Percentiles rank a stretch among this genome's conserved stretches.
Evolutionary conservation across 176 grass and related monocot genomes (phyloP).

Genomic region (Oryza punctata): DNA sequence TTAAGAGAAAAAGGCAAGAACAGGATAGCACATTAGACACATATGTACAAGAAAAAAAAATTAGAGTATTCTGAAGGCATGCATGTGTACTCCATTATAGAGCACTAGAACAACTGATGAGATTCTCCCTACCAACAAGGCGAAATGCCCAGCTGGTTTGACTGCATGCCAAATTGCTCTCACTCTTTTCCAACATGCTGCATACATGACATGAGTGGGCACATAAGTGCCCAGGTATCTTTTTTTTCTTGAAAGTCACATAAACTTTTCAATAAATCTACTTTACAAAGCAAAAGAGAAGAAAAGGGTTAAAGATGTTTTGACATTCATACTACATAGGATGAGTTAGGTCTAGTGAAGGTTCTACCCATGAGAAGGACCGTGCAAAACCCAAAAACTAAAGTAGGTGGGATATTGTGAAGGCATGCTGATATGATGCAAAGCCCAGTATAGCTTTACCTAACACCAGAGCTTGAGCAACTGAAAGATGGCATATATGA

Average conservation of each 20-base stretch:
- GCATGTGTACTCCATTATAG: conserved; percentile 45
- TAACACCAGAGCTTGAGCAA: conserved; percentile 55
- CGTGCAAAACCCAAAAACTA: conserved; percentile 29
- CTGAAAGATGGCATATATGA: conserved; percentile 47
- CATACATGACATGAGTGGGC: conserved; percentile 40
- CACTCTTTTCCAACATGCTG: conserved; percentile 35
- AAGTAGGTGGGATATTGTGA: conserved; percentile 50
- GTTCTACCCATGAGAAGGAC: conserved; percentile 41
- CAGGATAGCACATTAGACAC: conserved; percentile 6
- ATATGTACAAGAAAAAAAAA: conserved; percentile 11
- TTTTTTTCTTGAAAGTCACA: conserved; percentile 41
- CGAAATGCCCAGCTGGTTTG: conserved; percentile 39
- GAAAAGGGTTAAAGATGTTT: conserved; percentile 37
- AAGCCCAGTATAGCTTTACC: conserved; percentile 56
- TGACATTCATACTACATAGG: conserved; percentile 32
- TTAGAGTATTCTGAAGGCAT: conserved; percentile 20
- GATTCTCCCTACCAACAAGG: conserved; percentile 37
- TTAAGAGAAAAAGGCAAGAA: not conserved
- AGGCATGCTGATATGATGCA: conserved; percentile 54
- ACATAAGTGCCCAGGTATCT: conserved; percentile 31
- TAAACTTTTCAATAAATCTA: conserved; percentile 45
- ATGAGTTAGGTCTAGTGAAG: conserved; percentile 59
- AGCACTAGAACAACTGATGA: conserved; percentile 34
- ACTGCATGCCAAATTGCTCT: conserved; percentile 48
- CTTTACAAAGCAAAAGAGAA: conserved; percentile 38